Conservation (phyloP, 139 green algal genomes). For the Chlamydomonas urium region DNA sequence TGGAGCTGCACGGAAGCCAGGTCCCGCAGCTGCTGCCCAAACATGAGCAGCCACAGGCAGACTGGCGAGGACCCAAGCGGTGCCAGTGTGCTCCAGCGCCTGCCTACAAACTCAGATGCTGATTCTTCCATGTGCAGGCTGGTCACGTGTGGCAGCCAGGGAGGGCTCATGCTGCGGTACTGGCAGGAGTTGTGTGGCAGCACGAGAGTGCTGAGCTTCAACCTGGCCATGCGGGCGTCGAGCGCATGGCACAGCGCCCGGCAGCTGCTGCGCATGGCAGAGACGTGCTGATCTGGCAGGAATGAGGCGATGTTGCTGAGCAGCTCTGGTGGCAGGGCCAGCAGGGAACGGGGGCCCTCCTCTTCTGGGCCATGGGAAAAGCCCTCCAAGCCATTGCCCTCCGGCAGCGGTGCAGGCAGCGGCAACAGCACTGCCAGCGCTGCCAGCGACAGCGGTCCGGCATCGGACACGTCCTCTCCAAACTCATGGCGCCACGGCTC, state of each 20-base stretch:
- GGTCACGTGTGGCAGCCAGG: background rate
- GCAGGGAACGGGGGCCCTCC: background rate
- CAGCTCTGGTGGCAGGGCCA: slow-evolving; percentile 8
- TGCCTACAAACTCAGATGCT: background rate
- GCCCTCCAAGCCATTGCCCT: too few species aligned
- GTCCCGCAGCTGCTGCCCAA: background rate
- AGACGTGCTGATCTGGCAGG: background rate
- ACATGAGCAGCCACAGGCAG: slow-evolving; percentile 8
- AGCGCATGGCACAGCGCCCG: background rate
- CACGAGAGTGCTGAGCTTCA: background rate
- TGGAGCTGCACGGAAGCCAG: background rate
- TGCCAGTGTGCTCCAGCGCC: background rate
- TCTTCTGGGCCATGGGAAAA: too few species aligned
- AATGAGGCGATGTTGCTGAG: background rate
- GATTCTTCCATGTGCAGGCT: background rate
- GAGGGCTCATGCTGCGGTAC: background rate
- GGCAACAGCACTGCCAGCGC: too few species aligned
- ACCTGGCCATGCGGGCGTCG: background rate
- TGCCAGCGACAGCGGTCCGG: too few species aligned
- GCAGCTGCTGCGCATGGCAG: background rate
- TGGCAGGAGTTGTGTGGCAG: background rate
- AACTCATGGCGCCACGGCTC: too few species aligned
- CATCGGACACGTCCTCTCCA: too few species aligned
- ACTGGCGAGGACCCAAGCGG: background rate
- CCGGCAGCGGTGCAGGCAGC: too few species aligned